Percentiles rank a stretch among this genome's conserved stretches.
Conservation (phyloP, 139 green algal genomes). For the Chlamydomonas sp. region DNA sequence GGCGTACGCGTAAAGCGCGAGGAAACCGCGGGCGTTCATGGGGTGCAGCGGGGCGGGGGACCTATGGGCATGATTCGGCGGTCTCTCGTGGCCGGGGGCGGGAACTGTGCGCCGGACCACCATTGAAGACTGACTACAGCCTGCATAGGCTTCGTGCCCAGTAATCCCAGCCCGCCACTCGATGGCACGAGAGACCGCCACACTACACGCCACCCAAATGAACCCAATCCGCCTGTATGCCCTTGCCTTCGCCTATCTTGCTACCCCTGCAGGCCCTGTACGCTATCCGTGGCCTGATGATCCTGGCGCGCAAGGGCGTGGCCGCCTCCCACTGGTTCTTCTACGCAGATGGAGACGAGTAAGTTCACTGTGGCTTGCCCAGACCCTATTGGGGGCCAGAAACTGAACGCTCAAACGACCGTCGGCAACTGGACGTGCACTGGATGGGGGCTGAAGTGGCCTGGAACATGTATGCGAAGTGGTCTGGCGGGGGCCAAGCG, state of each 20-base stretch:
- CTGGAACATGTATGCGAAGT: neutral
- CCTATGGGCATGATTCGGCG: no score
- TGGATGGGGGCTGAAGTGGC: neutral
- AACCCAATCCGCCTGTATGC: neutral
- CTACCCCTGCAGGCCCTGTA: constrained; percentile 28
- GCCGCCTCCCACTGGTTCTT: constrained; percentile 42
- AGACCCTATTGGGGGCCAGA: neutral
- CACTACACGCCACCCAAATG: neutral
- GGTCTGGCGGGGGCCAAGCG: neutral
- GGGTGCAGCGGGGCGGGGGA: no score
- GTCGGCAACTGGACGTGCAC: neutral
- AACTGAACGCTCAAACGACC: neutral
- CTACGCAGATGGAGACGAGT: constrained; percentile 34
- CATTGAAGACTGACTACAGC: no score
- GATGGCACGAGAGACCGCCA: no score
- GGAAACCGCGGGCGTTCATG: no score
- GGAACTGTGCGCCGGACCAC: no score
- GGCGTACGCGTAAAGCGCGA: no score
- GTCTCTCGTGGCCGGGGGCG: no score
- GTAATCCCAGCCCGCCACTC: no score
- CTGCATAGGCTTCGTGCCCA: no score
- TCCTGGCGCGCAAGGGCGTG: constrained; percentile 44
- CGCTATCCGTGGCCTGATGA: constrained; percentile 26
- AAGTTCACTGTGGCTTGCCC: neutral
- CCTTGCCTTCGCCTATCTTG: neutral